Conservation (phyloP, 208 protist genomes). For the Leishmania gerbilli region DNA sequence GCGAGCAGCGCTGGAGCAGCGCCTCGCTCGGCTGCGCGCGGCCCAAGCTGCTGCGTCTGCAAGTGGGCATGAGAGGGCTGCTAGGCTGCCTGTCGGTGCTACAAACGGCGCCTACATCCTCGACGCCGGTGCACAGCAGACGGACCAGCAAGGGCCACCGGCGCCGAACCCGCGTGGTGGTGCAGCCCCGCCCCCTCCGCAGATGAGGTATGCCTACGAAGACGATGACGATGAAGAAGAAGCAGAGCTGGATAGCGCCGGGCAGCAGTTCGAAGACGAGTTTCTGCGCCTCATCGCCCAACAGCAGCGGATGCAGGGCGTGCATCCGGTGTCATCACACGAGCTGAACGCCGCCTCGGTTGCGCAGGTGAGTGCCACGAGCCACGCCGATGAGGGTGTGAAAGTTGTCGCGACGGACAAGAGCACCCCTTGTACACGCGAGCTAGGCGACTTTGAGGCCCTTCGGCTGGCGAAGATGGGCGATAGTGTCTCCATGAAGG, state of each 20-base stretch:
- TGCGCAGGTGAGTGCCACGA: conserved; percentile 32
- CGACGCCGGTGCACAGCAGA: background rate
- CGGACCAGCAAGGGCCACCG: background rate
- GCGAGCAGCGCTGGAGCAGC: conserved; percentile 51
- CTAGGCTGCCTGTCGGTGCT: background rate
- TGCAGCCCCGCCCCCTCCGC: background rate
- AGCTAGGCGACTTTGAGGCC: conserved; percentile 82
- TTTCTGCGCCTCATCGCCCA: conserved; percentile 21
- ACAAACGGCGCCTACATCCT: background rate
- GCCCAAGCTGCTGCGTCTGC: conserved; percentile 17
- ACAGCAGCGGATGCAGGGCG: conserved; percentile 21
- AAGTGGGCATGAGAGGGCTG: background rate
- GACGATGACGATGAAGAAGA: conserved; percentile 35
- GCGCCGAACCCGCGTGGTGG: background rate
- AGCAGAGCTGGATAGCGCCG: conserved; percentile 18
- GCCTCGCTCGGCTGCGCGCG: conserved; percentile 42
- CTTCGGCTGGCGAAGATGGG: conserved; percentile 86
- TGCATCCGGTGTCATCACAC: conserved; percentile 13
- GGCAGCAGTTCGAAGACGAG: conserved; percentile 35
- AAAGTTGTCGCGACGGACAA: conserved; percentile 48
- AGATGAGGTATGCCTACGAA: conserved; percentile 33
- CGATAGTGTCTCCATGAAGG: conserved; percentile 57
- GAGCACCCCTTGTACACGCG: conserved; percentile 26
- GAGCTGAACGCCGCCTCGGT: conserved; percentile 32
- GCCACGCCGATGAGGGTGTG: conserved; percentile 36